These are phyloP conservation scores for Microsporum ferrugineum DNA, from an alignment of 2,329 filamentous ascomycete genomes.

Conservation along the genomic window DNA sequence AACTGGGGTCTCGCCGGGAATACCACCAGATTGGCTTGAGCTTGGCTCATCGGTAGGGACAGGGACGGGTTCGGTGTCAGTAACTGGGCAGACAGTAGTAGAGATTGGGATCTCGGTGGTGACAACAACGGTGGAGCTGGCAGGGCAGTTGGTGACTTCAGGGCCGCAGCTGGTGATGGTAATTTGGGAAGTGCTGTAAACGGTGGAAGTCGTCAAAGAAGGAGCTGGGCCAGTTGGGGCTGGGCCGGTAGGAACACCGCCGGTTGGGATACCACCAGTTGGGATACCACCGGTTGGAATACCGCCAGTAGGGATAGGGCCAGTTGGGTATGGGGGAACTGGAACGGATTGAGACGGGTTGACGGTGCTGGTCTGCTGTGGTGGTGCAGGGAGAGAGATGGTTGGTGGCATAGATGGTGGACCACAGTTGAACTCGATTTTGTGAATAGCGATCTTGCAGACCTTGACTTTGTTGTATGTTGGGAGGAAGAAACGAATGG, in stretches of 20 bases:
- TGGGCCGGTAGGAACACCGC: no score
- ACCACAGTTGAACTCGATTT: constrained; percentile 63
- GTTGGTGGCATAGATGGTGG: constrained; percentile 25
- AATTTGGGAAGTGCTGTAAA: constrained; percentile 27
- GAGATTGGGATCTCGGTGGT: constrained; percentile 46
- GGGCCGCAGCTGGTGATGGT: constrained; percentile 33
- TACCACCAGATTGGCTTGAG: no score
- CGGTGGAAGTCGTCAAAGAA: constrained; percentile 27
- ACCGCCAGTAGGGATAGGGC: background rate
- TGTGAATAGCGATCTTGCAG: constrained; percentile 64
- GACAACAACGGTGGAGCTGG: constrained; percentile 38
- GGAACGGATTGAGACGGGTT: constrained; percentile 75
- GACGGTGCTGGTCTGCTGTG: constrained; percentile 43
- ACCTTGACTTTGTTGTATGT: constrained; percentile 42
- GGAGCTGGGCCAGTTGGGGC: background rate
- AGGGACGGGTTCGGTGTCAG: constrained; percentile 14
- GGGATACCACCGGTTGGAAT: background rate
- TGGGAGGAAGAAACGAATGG: constrained; percentile 59
- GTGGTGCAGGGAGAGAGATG: constrained; percentile 71
- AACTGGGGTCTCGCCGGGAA: background rate
- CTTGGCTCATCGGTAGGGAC: background rate
- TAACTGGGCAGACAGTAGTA: constrained; percentile 48
- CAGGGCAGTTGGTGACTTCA: constrained; percentile 41
- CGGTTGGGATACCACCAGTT: background rate
- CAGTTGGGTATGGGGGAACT: background rate